Base-by-base conservation (phyloP, 495 filamentous ascomycete species). In the Tuber calosporum region DNA sequence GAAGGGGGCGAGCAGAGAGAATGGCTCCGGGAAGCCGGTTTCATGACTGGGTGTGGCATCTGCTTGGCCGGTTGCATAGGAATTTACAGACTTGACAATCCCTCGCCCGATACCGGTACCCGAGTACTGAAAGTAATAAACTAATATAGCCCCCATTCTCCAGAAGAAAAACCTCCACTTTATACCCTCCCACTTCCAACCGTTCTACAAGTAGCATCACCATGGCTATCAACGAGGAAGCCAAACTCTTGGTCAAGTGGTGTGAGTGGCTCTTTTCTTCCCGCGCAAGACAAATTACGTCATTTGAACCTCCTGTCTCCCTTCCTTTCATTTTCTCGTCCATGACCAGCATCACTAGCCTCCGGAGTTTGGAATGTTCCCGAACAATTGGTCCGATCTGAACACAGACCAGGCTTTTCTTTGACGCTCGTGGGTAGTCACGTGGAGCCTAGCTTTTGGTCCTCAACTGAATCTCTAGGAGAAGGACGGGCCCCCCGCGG, bases 1-100 rank as follows among this genome's bases (percentile, higher is more conserved):
- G 4, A 8, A n/a, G 30, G 22, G 58, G 6, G 67, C 69, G 11
- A 70, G 78, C 70, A 7, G 34, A 22, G 77, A 79, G n/a, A 80
- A 62, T 9, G 78, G 78, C 22, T 79, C 78, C 11, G 71, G 71
- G 62, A 80, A 79, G 22, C 78, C 77, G 26, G 77, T 80, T 20
- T 80, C 73, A 53, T 69, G 77, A 26, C 3, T 30, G 53, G 26
- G 53, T 13, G 9, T 17, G 53, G n/a, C 53, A 30, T 30, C 17
- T 30, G n/a, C 53, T 62, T n/a, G 8, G 22, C 1, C n/a, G n/a
- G n/a, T n/a, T 26, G 45, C 9, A 53, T 48, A 48, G 4, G 22
- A 48, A 48, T 48, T 22, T 20, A 2, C 22, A n/a, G 45, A n/a
- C 45, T 48, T 48, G 45, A 43, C 45, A 48, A 48, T n/a, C 19